Evolutionary conservation across 208 protist genomes (phyloP).

Genomic region (Leishmania arabica): DNA sequence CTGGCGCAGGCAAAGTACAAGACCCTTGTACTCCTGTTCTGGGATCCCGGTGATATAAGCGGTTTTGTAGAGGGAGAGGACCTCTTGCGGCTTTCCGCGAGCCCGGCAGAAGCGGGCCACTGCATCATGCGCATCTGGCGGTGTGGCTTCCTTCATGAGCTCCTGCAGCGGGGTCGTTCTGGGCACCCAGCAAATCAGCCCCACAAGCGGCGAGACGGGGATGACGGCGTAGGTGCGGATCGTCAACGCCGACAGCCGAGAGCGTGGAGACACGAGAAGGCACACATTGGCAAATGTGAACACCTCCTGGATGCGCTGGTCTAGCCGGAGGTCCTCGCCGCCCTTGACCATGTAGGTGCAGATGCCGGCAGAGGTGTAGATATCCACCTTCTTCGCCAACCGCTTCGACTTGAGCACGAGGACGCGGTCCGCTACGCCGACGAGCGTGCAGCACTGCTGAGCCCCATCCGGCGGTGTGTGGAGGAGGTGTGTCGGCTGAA

Average conservation of each 20-base stretch:
- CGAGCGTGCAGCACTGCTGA: conserved; percentile 18
- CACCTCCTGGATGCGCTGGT: conserved; percentile 94
- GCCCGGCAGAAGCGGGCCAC: not conserved
- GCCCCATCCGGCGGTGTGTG: not conserved
- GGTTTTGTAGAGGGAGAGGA: not conserved
- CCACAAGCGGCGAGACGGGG: conserved; percentile 83
- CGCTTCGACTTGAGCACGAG: conserved; percentile 85
- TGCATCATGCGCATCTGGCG: not conserved
- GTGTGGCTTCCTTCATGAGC: conserved; percentile 2
- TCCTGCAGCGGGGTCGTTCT: conserved; percentile 62
- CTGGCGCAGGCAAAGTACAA: conserved; percentile 13
- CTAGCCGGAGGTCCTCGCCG: conserved; percentile 93
- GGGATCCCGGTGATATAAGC: not conserved
- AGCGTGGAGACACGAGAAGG: conserved; percentile 11
- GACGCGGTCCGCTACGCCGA: conserved; percentile 60
- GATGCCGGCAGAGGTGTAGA: conserved; percentile 77
- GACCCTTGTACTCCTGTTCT: conserved; percentile 6
- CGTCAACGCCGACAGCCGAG: conserved; percentile 24
- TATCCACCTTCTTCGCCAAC: conserved; percentile 84
- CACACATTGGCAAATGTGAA: conserved; percentile 89
- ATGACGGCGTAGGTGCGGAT: conserved; percentile 87
- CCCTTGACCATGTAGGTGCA: conserved; percentile 93
- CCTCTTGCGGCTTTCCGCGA: not conserved
- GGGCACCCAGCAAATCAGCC: conserved; percentile 92
- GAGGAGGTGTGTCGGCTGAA: conserved; percentile 12